Percentiles rank a stretch among this genome's conserved stretches.
Conservation (phyloP, 495 filamentous ascomycete species). For the Podospora comata region DNA sequence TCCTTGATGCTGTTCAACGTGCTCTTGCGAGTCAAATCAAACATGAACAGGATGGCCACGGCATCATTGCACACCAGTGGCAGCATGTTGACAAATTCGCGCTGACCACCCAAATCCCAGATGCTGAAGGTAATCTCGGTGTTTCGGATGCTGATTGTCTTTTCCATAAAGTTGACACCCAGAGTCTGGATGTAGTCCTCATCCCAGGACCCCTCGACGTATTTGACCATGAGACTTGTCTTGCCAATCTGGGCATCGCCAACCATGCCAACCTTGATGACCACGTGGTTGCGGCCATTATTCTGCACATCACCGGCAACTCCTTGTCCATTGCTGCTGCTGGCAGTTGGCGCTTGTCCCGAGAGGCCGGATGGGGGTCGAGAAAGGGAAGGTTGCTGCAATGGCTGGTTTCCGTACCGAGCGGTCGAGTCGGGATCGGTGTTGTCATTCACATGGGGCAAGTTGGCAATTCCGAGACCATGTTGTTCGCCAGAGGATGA, state of each 20-base stretch:
- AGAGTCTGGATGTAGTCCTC: conserved; percentile 99
- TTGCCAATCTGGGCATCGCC: conserved; percentile 99
- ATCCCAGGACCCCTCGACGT: conserved; percentile 98
- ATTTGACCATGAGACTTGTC: conserved; percentile 99
- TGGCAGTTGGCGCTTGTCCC: conserved; percentile 32
- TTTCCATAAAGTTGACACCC: conserved; percentile 99
- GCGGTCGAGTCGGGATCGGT: conserved; percentile 38
- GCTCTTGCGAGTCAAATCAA: conserved; percentile 95
- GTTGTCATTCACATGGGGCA: conserved; percentile 30
- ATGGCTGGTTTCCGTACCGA: conserved; percentile 42
- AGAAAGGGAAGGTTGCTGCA: conserved; percentile 37
- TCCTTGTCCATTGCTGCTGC: conserved; percentile 33
- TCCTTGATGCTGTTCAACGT: conserved; percentile 99
- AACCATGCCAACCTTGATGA: conserved; percentile 99
- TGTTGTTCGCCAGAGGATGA: conserved; percentile 43
- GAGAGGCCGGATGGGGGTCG: conserved; percentile 53
- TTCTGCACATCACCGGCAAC: conserved; percentile 40
- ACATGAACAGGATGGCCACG: conserved; percentile 98
- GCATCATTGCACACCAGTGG: conserved; percentile 98
- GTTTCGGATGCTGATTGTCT: conserved; percentile 97
- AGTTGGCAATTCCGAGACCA: conserved; percentile 33
- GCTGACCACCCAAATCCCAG: conserved; percentile 96
- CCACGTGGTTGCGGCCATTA: conserved; percentile 76
- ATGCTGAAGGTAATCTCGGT: conserved; percentile 99
- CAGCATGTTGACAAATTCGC: conserved; percentile 99